Conservation (phyloP, 805 yeast genomes). For the Tetrapisispora iriomotensis region DNA sequence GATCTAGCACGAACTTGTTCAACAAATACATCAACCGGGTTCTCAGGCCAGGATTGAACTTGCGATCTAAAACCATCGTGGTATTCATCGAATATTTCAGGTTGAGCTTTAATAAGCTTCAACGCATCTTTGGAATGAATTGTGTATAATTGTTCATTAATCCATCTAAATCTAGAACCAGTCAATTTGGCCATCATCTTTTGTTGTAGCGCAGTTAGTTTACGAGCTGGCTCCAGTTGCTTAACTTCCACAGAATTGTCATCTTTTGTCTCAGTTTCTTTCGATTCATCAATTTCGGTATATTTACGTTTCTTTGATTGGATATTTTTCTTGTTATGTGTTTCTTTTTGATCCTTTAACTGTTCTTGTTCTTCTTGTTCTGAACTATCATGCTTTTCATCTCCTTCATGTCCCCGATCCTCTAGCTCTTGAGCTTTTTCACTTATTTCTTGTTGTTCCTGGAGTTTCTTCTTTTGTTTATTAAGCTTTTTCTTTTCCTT, state of each 20-base stretch:
- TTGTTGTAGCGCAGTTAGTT: slow-evolving; percentile 79
- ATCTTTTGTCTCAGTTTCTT: slow-evolving; percentile 4
- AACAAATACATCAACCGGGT: slow-evolving; percentile 89
- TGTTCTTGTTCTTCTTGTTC: slow-evolving; percentile 4
- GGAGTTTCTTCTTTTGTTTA: slow-evolving; percentile 4
- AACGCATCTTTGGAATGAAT: slow-evolving; percentile 70
- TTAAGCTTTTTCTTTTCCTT: slow-evolving; percentile 15
- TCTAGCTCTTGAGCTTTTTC: slow-evolving; percentile 8
- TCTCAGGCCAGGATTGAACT: slow-evolving; percentile 96
- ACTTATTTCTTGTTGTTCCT: slow-evolving; percentile 3
- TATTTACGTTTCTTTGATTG: slow-evolving; percentile 7
- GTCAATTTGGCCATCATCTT: slow-evolving; percentile 92
- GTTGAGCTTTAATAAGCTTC: slow-evolving; percentile 64
- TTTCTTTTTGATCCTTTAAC: neutral
- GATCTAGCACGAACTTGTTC: slow-evolving; percentile 53
- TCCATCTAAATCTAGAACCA: slow-evolving; percentile 96
- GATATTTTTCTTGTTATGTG: neutral
- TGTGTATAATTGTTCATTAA: slow-evolving; percentile 93
- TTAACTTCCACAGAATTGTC: slow-evolving; percentile 4
- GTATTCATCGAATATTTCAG: slow-evolving; percentile 84
- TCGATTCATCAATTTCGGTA: slow-evolving; percentile 1
- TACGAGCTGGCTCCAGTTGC: slow-evolving; percentile 15
- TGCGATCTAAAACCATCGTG: slow-evolving; percentile 93
- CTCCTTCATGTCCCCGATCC: slow-evolving; percentile 2
- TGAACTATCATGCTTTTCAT: neutral